Percentiles rank a stretch among this genome's conserved stretches.
phyloP scores from a whole-genome alignment of 768 basidiomycete genomes.

The Lactarius akahatsu region DNA sequence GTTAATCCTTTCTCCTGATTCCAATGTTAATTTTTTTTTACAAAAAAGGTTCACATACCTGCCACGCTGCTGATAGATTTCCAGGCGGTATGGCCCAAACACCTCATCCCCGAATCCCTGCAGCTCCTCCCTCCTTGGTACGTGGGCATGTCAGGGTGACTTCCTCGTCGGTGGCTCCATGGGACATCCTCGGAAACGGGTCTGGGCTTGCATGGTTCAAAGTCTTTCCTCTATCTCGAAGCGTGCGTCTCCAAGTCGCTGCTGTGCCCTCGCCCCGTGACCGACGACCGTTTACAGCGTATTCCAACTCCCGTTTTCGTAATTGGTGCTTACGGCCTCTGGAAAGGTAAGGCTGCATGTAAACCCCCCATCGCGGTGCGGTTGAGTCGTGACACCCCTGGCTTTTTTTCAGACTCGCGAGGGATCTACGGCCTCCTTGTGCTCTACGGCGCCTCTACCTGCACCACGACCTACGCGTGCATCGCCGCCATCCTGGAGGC shows the following conservation, averaged over 20 bases:
- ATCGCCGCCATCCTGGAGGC: slow-evolving; percentile 57
- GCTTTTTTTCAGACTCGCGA: slow-evolving; percentile 43
- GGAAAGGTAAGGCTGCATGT: slow-evolving; percentile 44
- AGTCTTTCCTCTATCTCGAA: slow-evolving; percentile 61
- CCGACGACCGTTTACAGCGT: slow-evolving; percentile 37
- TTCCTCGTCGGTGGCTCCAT: slow-evolving; percentile 58
- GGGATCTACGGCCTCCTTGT: slow-evolving; percentile 62
- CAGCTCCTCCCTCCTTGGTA: slow-evolving; percentile 50
- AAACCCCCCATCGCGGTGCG: too few relatives aligned
- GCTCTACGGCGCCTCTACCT: slow-evolving; percentile 73
- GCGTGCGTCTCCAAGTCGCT: slow-evolving; percentile 42
- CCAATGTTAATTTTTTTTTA: background rate
- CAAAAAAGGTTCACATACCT: slow-evolving; percentile 57
- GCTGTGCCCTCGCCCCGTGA: background rate
- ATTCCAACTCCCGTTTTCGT: slow-evolving; percentile 76
- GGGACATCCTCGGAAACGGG: slow-evolving; percentile 41
- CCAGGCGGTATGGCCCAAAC: slow-evolving; percentile 60
- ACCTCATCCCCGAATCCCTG: slow-evolving; percentile 49
- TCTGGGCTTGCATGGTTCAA: slow-evolving; percentile 58
- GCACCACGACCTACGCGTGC: slow-evolving; percentile 76
- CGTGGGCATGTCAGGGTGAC: slow-evolving; percentile 57
- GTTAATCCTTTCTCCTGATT: background rate
- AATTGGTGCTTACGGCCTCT: slow-evolving; percentile 61
- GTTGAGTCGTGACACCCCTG: background rate
- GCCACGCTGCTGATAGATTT: slow-evolving; percentile 69